Percentiles rank a stretch among this genome's conserved stretches.
Conservation (phyloP, 2,329 filamentous ascomycete species). For the Aaosphaeria arxii region DNA sequence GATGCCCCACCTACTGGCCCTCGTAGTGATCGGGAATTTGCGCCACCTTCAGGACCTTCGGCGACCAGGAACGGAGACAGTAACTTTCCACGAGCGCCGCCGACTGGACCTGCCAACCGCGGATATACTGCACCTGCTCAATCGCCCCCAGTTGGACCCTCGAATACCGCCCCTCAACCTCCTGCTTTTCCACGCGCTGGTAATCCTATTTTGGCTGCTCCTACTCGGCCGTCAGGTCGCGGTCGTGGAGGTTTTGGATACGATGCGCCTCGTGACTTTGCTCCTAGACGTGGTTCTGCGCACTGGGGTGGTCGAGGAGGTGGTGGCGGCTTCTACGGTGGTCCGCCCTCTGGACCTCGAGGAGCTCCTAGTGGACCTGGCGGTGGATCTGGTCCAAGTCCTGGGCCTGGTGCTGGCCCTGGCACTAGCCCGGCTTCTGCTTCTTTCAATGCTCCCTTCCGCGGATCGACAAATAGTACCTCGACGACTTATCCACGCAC, state of each 20-base stretch:
- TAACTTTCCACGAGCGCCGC: conserved; percentile 34
- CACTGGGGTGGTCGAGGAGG: conserved; percentile 30
- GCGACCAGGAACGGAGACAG: conserved; percentile 35
- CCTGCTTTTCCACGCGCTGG: conserved; percentile 30
- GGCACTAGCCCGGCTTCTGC: conserved; percentile 1
- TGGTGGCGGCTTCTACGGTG: conserved; percentile 15
- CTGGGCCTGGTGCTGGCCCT: neutral
- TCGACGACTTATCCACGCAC: conserved; percentile 47
- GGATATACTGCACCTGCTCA: conserved; percentile 33
- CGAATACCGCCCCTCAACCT: conserved; percentile 23
- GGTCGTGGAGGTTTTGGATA: conserved; percentile 41
- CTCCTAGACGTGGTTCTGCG: conserved; percentile 32
- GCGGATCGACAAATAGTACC: conserved; percentile 42
- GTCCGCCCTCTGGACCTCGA: conserved; percentile 34
- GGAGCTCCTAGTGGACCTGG: conserved; percentile 16
- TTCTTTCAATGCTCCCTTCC: conserved; percentile 35
- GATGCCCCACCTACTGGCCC: conserved; percentile 37
- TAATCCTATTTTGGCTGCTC: conserved; percentile 38
- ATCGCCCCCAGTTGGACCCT: conserved; percentile 39
- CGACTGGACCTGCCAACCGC: conserved; percentile 37
- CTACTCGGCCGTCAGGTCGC: conserved; percentile 39
- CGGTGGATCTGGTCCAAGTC: neutral
- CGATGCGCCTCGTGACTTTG: conserved; percentile 35
- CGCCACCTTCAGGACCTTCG: conserved; percentile 36
- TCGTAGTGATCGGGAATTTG: conserved; percentile 32